Percentiles rank a stretch among this genome's conserved stretches.
Evolutionary conservation across 2,329 filamentous ascomycete species (phyloP).

Genomic region (Exophiala dermatitidis): DNA sequence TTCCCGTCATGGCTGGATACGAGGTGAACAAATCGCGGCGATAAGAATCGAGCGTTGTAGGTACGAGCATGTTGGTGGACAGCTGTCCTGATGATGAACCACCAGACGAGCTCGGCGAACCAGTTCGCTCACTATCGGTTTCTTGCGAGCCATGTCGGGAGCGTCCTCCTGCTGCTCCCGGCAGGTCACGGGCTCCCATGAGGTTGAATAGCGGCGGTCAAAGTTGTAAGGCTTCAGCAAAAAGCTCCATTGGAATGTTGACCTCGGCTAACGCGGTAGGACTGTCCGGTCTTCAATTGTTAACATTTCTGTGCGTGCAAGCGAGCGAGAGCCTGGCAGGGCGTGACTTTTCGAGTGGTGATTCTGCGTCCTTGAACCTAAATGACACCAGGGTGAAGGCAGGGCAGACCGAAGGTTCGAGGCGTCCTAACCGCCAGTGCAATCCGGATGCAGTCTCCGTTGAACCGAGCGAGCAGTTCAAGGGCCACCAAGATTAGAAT

Average conservation of each 20-base stretch:
- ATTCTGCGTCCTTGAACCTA: too few relatives aligned
- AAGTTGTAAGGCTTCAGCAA: background rate
- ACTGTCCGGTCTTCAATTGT: too few relatives aligned
- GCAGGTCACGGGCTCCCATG: constrained; percentile 6
- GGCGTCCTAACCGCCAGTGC: too few relatives aligned
- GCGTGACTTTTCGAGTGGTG: too few relatives aligned
- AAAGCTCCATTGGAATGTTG: background rate
- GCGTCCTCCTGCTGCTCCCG: background rate
- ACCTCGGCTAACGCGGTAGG: too few relatives aligned
- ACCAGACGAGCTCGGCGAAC: background rate
- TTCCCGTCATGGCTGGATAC: constrained; percentile 7
- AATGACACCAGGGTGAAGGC: too few relatives aligned
- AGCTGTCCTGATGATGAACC: background rate
- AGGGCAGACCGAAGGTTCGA: too few relatives aligned
- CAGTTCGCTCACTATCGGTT: background rate
- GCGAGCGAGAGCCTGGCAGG: too few relatives aligned
- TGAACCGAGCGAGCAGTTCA: too few relatives aligned
- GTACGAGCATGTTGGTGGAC: constrained; percentile 9
- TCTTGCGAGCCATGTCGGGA: background rate
- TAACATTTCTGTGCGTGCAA: too few relatives aligned
- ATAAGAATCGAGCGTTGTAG: constrained; percentile 13
- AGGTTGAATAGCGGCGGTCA: background rate
- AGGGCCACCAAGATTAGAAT: too few relatives aligned
- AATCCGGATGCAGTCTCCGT: too few relatives aligned
- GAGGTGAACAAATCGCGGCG: constrained; percentile 15